These are phyloP conservation scores for Malus domestica DNA, from an alignment of 306 rosid genomes.

Conservation along the genomic window DNA sequence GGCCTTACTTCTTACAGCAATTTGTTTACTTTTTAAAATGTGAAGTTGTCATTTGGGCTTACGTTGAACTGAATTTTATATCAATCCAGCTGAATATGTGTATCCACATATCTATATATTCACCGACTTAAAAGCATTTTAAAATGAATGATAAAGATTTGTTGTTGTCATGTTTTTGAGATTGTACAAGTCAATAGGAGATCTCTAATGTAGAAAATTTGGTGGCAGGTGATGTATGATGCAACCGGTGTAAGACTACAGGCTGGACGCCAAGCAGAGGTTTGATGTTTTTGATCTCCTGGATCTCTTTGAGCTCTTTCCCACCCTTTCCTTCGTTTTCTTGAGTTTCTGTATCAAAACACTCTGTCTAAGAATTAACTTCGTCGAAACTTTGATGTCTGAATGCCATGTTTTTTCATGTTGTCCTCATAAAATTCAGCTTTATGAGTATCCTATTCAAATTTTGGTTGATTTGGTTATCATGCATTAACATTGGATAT, in stretches of 20 bases:
- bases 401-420: not conserved
- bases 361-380: slow-evolving; percentile 9
- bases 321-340: not conserved
- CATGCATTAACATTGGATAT: slow-evolving; percentile 4
- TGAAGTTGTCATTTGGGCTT: not conserved
- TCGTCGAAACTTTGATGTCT: slow-evolving; percentile 6
- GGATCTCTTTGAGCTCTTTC: not conserved
- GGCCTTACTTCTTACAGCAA: not conserved
- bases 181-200: not conserved
- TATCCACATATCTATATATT: not conserved
- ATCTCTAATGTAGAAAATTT: slow-evolving; percentile 34
- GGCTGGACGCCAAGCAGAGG: slow-evolving; percentile 99
- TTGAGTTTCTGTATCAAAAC: not conserved
- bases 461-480: slow-evolving; percentile 3
- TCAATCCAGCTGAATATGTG: not conserved
- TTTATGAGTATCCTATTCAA: not conserved
- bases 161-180: slow-evolving; percentile 7
- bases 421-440: not conserved
- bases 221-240: slow-evolving; percentile 95
- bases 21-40: not conserved
- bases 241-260: slow-evolving; percentile 98
- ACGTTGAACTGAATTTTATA: not conserved
- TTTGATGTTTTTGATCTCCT: slow-evolving; percentile 17
- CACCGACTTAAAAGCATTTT: not conserved
- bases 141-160: not conserved